Evolutionary conservation across 805 yeast genomes (phyloP).

Genomic region (Clavispora fructus): DNA sequence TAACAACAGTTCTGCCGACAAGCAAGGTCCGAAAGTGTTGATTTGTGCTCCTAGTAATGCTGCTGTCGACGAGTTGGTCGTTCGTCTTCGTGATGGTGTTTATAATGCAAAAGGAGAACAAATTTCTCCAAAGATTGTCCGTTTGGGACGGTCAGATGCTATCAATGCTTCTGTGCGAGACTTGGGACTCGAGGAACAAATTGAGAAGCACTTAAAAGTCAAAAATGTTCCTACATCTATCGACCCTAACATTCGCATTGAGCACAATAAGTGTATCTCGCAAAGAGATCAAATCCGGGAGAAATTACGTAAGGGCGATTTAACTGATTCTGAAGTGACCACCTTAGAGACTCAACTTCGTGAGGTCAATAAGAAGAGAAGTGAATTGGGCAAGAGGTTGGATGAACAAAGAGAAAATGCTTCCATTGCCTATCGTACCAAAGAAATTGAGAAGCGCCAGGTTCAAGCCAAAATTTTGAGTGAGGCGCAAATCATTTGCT

Average conservation of each 20-base stretch:
- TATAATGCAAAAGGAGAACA: conserved; percentile 46
- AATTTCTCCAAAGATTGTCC: conserved; percentile 64
- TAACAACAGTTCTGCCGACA: conserved; percentile 24
- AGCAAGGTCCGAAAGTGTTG: conserved; percentile 51
- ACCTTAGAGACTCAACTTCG: conserved; percentile 48
- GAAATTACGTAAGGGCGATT: conserved; percentile 23
- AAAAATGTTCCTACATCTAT: conserved; percentile 34
- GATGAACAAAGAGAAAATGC: conserved; percentile 77
- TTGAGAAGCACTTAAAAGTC: conserved; percentile 54
- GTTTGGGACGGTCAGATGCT: conserved; percentile 88
- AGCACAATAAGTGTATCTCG: conserved; percentile 45
- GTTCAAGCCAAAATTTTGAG: conserved; percentile 67
- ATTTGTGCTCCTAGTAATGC: conserved; percentile 99
- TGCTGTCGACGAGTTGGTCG: conserved; percentile 91
- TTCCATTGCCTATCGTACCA: conserved; percentile 61
- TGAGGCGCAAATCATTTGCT: conserved; percentile 79
- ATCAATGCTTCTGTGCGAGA: conserved; percentile 78
- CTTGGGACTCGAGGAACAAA: conserved; percentile 78
- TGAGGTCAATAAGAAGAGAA: conserved; percentile 54
- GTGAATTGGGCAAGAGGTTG: conserved; percentile 63
- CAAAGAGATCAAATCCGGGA: conserved; percentile 55
- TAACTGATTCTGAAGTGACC: conserved; percentile 38
- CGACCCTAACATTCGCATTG: conserved; percentile 46
- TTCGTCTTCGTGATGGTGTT: conserved; percentile 75
- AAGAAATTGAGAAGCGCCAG: conserved; percentile 73